Base-by-base conservation (phyloP, 371 early-diverging fungal species). In the Phascolomyces articulosus region DNA sequence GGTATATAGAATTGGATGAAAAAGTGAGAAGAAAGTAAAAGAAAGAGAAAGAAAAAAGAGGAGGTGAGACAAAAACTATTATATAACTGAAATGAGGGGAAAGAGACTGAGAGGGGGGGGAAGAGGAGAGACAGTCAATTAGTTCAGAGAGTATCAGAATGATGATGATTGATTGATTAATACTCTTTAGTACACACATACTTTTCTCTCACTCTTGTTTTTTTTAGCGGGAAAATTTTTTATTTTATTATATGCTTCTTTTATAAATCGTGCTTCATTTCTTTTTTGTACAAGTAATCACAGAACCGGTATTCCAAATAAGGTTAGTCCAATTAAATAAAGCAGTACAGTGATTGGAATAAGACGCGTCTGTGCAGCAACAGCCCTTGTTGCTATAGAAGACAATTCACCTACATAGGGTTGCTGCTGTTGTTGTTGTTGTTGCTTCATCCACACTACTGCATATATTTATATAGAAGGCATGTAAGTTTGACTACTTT, bases 21-120 rank as follows among this genome's bases (percentile, higher is more conserved):
- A 41, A 44, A 44, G 44, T 18, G 44, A 44, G 44, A 44, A n/a
- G 44, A 44, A n/a, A 44, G n/a, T 13, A 16, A 44, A 44, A 23
- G n/a, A 47, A 64, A 48, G 31, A 51, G 23, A 48, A 40, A 64
- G 58, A 58, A 34, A 64, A 51, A 34, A 13, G n/a, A n/a, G n/a
- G n/a, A n/a, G n/a, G n/a, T n/a, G n/a, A n/a, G n/a, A n/a, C n/a
- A n/a, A n/a, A n/a, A n/a, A n/a, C n/a, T n/a, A n/a, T n/a, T n/a
- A n/a, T n/a, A n/a, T n/a, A n/a, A n/a, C n/a, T n/a, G n/a, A n/a
- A n/a, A n/a, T n/a, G n/a, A n/a, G n/a, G n/a, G n/a, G 20, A 58
- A 21, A 15, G 27, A 44, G 49, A 58, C 20, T 23, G 21, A 48
- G 34, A 18, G n/a, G 21, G 28, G 40, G 40, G 29, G 47, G 26